phyloP scores from a whole-genome alignment of 805 yeast species.

The Kuraishia ogatae region DNA sequence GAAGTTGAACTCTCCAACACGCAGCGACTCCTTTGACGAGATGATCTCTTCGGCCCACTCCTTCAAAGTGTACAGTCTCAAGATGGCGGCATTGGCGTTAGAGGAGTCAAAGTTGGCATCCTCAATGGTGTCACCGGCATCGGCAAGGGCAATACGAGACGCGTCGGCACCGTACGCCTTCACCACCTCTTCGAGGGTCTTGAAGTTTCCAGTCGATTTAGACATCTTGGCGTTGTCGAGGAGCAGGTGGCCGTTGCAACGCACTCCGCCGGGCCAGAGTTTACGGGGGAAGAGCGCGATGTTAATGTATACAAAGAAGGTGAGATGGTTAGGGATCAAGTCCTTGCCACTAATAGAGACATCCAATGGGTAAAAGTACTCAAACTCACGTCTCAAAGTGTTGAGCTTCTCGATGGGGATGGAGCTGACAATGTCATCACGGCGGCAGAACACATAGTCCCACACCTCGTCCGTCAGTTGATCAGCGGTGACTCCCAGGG shows the following conservation, averaged over 20 bases:
- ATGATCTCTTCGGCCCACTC: constrained; percentile 90
- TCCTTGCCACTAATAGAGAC: constrained; percentile 92
- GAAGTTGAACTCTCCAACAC: constrained; percentile 54
- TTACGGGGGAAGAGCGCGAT: constrained; percentile 87
- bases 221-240: constrained; percentile 97
- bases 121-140: constrained; percentile 95
- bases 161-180: constrained; percentile 97
- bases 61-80: constrained; percentile 83
- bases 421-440: constrained; percentile 44
- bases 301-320: constrained; percentile 89
- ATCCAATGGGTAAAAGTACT: constrained; percentile 94
- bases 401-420: constrained; percentile 63
- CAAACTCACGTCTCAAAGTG: constrained; percentile 84
- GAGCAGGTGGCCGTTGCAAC: constrained; percentile 93
- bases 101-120: constrained; percentile 97
- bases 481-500: constrained; percentile 65
- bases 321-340: constrained; percentile 93
- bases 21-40: constrained; percentile 39
- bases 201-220: constrained; percentile 93
- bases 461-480: constrained; percentile 90
- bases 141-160: constrained; percentile 93
- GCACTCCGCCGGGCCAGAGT: constrained; percentile 90
- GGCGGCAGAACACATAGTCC: constrained; percentile 78
- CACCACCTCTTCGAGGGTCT: constrained; percentile 79
- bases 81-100: constrained; percentile 94